Conservation (phyloP, 192 early-diverging fungal species). For the Allomyces macrogynus region DNA sequence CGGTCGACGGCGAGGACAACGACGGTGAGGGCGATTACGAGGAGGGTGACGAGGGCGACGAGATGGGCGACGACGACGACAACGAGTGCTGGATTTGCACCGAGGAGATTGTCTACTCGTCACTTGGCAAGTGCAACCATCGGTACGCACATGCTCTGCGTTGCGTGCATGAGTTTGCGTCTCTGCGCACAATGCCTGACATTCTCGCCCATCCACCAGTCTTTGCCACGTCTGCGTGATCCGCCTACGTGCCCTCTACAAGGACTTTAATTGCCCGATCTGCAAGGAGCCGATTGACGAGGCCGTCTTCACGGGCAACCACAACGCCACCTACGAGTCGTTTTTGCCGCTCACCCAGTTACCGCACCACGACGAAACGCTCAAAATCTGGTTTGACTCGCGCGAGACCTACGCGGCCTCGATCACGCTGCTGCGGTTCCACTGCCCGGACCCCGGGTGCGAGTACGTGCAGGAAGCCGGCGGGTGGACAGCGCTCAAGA, state of each 20-base stretch:
- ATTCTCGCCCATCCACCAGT: slow-evolving; percentile 4
- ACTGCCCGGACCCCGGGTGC: slow-evolving; percentile 73
- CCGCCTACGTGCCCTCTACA: slow-evolving; percentile 70
- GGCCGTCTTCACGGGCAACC: slow-evolving; percentile 18
- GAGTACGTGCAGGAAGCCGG: slow-evolving; percentile 29
- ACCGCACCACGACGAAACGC: slow-evolving; percentile 37
- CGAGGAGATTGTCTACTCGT: neutral
- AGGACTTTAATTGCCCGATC: slow-evolving; percentile 62
- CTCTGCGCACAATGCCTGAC: neutral
- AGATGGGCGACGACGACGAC: neutral
- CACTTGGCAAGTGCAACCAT: neutral
- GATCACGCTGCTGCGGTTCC: slow-evolving; percentile 52
- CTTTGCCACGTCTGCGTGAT: slow-evolving; percentile 85
- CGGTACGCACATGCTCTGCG: neutral
- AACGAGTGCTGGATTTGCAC: neutral
- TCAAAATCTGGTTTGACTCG: slow-evolving; percentile 55
- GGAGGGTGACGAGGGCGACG: neutral
- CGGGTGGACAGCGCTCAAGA: slow-evolving; percentile 69
- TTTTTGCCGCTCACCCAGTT: slow-evolving; percentile 18
- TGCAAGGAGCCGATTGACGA: slow-evolving; percentile 51
- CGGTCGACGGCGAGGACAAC: neutral
- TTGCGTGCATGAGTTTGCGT: too few relatives aligned
- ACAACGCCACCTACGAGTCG: slow-evolving; percentile 7
- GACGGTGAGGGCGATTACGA: neutral
- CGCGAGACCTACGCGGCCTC: slow-evolving; percentile 52